phyloP scores from a whole-genome alignment of 208 protist species.

The Naegleria fowleri region DNA sequence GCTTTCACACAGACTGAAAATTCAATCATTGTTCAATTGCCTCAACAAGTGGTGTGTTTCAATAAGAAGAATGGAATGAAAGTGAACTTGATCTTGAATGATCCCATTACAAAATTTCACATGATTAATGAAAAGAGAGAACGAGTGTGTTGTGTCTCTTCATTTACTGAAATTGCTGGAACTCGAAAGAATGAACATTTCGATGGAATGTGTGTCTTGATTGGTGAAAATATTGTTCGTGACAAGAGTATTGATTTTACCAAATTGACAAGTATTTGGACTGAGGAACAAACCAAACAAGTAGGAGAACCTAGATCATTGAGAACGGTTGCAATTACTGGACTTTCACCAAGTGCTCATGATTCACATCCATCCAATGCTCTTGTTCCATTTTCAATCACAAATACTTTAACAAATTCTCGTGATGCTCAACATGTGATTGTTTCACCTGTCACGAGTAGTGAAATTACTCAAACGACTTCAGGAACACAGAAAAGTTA shows the following conservation, averaged over 20 bases:
- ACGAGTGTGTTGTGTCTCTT: neutral
- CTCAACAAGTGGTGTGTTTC: neutral
- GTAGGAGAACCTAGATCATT: neutral
- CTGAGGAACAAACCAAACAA: neutral
- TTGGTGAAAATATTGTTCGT: neutral
- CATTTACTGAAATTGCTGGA: neutral
- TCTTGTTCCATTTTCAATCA: neutral
- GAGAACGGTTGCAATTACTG: neutral
- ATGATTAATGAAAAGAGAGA: slow-evolving; percentile 4
- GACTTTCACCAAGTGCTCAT: neutral
- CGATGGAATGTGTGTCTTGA: neutral
- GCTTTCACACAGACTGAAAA: neutral
- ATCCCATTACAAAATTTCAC: neutral
- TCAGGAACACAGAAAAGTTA: neutral
- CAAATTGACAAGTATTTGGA: neutral
- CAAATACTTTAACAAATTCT: neutral
- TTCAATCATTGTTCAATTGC: neutral
- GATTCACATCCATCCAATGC: neutral
- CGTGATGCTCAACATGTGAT: neutral
- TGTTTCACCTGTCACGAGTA: neutral
- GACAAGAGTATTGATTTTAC: neutral
- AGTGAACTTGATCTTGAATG: neutral
- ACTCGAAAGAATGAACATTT: neutral
- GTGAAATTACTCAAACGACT: neutral
- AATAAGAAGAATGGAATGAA: neutral